Evolutionary conservation across 352 stramenopile species (phyloP).

Genomic region (Pseudoperonospora humuli): DNA sequence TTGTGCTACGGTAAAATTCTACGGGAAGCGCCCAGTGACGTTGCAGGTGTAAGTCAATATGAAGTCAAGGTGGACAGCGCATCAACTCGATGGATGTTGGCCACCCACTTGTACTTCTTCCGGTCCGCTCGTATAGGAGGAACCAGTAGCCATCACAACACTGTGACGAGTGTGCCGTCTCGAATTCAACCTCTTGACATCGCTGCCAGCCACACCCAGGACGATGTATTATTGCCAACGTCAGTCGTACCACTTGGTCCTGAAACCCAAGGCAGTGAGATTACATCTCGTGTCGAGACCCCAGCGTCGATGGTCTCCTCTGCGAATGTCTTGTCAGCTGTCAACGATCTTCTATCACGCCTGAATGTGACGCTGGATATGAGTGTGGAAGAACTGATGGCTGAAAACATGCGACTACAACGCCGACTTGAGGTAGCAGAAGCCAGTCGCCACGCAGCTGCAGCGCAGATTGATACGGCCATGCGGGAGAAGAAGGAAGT

Average conservation of each 20-base stretch:
- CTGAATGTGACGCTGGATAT: conserved; percentile 65
- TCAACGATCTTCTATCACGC: conserved; percentile 65
- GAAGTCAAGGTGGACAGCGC: conserved; percentile 51
- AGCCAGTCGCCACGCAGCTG: conserved; percentile 44
- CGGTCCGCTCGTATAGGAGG: conserved; percentile 37
- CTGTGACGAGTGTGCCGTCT: neutral
- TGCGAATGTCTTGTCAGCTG: conserved; percentile 54
- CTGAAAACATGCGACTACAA: conserved; percentile 54
- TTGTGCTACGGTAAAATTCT: conserved; percentile 63
- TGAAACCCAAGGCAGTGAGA: conserved; percentile 9
- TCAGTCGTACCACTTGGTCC: conserved; percentile 21
- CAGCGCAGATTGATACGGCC: conserved; percentile 54
- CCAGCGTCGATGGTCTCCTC: conserved; percentile 16
- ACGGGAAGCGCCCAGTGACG: conserved; percentile 27
- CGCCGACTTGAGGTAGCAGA: conserved; percentile 56
- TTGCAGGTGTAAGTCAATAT: conserved; percentile 39
- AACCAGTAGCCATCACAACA: conserved; percentile 3
- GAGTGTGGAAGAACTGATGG: conserved; percentile 57
- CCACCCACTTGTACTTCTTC: conserved; percentile 72
- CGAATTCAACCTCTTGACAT: neutral
- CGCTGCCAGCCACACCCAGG: neutral
- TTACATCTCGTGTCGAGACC: conserved; percentile 2
- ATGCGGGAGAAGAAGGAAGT: conserved; percentile 69
- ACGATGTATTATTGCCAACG: conserved; percentile 6
- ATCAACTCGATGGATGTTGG: conserved; percentile 29